Percentiles rank a stretch among this genome's conserved stretches.
Conservation (phyloP, 164 flowering plant species). For the Taxillus chinensis region DNA sequence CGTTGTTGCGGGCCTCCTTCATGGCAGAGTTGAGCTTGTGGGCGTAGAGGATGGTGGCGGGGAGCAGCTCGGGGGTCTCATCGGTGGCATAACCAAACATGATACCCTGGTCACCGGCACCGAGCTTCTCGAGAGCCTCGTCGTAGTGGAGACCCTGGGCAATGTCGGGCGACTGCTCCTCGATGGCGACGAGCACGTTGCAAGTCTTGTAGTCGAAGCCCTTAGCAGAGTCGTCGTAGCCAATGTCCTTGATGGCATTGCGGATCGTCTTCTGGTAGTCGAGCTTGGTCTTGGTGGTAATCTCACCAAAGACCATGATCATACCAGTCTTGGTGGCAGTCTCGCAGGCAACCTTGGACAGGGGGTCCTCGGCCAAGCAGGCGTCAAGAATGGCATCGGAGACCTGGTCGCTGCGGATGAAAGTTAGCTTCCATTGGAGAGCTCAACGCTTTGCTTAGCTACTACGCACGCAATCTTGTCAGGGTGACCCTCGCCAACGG, state of each 20-base stretch:
- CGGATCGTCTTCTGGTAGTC: constrained; percentile 82
- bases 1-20: constrained; percentile 59
- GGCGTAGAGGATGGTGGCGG: constrained; percentile 53
- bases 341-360: constrained; percentile 82
- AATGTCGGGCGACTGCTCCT: constrained; percentile 82
- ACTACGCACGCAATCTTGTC: constrained; percentile 82
- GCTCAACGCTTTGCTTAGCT: too few species aligned
- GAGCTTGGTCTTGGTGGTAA: constrained; percentile 62
- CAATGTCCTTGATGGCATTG: constrained; percentile 62
- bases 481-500: constrained; percentile 86
- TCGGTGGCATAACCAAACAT: constrained; percentile 73
- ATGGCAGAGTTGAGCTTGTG: constrained; percentile 59
- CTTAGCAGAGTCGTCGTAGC: constrained; percentile 63
- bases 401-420: constrained; percentile 83
- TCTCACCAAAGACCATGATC: constrained; percentile 87
- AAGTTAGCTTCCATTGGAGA: too few species aligned
- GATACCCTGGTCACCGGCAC: too few species aligned
- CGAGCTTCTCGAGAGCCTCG: too few species aligned
- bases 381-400: constrained; percentile 85
- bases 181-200: constrained; percentile 75
- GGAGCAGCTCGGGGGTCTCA: constrained; percentile 67
- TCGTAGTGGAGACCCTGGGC: constrained; percentile 86
- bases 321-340: constrained; percentile 85
- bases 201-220: constrained; percentile 80
- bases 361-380: constrained; percentile 71